These are phyloP conservation scores for Neurospora sublineolata DNA, from an alignment of 495 filamentous ascomycete species.

Conservation along the genomic window DNA sequence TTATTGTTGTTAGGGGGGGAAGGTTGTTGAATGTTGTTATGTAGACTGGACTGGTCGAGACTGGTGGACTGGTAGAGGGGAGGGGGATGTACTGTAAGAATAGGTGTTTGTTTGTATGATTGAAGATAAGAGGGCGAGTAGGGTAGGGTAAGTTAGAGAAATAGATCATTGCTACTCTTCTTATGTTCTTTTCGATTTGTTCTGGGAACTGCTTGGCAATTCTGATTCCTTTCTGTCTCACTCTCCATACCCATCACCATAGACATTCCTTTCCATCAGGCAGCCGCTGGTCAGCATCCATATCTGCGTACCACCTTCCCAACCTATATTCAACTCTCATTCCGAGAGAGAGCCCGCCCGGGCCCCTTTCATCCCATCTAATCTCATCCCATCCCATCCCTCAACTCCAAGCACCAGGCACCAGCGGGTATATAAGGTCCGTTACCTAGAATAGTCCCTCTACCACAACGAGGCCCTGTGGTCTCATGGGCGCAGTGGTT, in stretches of 20 bases:
- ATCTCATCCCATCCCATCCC: not conserved
- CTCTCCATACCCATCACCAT: not conserved
- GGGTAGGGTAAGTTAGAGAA: not conserved
- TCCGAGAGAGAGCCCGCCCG: not conserved
- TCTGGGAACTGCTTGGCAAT: too few species aligned
- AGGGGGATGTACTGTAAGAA: not conserved
- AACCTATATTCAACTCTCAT: not conserved
- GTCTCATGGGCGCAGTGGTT: not conserved
- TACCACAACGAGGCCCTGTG: not conserved
- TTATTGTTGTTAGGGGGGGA: conserved; percentile 41
- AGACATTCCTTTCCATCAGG: not conserved
- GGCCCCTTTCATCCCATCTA: not conserved
- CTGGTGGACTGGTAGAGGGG: not conserved
- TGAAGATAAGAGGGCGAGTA: not conserved
- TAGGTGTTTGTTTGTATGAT: not conserved
- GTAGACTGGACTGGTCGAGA: conserved; percentile 5
- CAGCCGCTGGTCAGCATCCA: not conserved
- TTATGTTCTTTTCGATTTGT: not conserved
- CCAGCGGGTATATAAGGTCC: not conserved
- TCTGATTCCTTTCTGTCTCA: too few species aligned
- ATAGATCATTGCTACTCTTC: not conserved
- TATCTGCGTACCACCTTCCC: not conserved
- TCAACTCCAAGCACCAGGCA: not conserved
- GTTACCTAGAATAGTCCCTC: not conserved
- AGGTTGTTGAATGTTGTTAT: conserved; percentile 49